Evolutionary conservation across 176 grass and related monocot species (phyloP).

Genomic region (Aegilops umbellulata): DNA sequence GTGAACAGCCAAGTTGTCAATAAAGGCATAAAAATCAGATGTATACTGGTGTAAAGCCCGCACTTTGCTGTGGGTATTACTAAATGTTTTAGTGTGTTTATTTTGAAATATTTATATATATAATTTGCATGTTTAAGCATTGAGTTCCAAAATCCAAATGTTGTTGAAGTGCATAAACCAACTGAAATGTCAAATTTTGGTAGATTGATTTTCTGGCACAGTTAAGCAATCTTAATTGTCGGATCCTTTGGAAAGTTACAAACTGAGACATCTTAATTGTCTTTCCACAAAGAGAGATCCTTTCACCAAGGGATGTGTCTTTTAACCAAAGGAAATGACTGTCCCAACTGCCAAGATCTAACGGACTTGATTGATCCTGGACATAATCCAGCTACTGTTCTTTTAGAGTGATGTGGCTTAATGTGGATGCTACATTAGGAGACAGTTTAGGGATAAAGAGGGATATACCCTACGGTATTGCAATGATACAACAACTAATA

Average conservation of each 20-base stretch:
- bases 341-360: not conserved
- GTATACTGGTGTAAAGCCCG: not conserved
- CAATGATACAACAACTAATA: not conserved
- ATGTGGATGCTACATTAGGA: not conserved
- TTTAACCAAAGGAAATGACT: not conserved
- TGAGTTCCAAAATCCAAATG: not conserved
- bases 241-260: not conserved
- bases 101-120: not conserved
- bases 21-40: slow-evolving; percentile 8
- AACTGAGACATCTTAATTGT: not conserved
- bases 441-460: not conserved
- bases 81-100: not conserved
- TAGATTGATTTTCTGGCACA: not conserved
- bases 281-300: not conserved
- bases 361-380: not conserved
- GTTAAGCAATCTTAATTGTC: not conserved
- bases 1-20: not conserved
- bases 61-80: not conserved
- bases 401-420: not conserved
- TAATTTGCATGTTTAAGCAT: not conserved
- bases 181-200: not conserved
- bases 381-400: not conserved
- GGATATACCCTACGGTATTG: not conserved
- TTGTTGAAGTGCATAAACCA: not conserved
- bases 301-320: not conserved